Base-by-base conservation (phyloP, 164 flowering plant species). In the Stephania cephalantha region DNA sequence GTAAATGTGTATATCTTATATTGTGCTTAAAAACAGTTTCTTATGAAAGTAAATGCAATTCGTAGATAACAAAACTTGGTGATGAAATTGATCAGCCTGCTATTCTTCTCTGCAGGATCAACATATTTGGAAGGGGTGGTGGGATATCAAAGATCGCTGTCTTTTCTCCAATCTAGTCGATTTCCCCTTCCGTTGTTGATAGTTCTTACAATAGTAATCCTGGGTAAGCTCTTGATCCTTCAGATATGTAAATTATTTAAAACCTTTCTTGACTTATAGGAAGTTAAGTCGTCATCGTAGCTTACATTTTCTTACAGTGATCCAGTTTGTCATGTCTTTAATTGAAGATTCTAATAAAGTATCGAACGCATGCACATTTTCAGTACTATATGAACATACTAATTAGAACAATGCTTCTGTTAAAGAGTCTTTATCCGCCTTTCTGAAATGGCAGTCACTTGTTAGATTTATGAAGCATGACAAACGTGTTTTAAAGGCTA, bases 141-240 rank as follows among this genome's bases (percentile, higher is more conserved):
- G 58, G 58, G 58, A 61, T 70, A 42, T 69, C 65, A 69, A 69
- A 75, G 73, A 53, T 70, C 69, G 72, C 69, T 55, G 35, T 75
- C 68, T 69, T 20, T 20, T 69, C 12, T 53, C 77, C 72, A 75
- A n/a, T 20, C 71, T 45, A 78, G 66, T 58, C 78, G 48, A 22
- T 63, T 74, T 69, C 66, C 79, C 53, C 2, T 69, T 13, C 73
- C 42, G 68, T 66, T 68, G 35, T n/a, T 70, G 29, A 22, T 81
- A 68, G 15, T 79, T 68, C 46, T 69, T 69, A 63, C 46, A 63
- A 73, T 81, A 18, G 48, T 79, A 42, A 20, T 74, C 55, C 22
- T 76, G 52, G 79, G 84, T 81, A 71, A 66, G 84, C 31, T 50
- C 55, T 10, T 50, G 55, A 2, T 50, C 55, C 55, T 50, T 50